phyloP scores from a whole-genome alignment of 2,329 filamentous ascomycete species.

The Chrysoporthe austroafricana region DNA sequence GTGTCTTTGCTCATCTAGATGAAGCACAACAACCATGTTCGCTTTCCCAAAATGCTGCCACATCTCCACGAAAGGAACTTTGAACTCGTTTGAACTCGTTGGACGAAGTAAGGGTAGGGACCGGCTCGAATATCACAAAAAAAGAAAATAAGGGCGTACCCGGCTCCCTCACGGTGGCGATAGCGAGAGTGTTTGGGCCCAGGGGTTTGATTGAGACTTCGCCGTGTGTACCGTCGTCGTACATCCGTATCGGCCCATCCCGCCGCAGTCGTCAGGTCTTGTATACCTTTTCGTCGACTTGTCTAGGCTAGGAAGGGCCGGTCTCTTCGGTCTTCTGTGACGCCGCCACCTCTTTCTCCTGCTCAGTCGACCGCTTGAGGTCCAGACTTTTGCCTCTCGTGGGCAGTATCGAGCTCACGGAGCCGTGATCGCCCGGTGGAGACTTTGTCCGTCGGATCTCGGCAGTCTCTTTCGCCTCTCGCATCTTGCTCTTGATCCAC shows the following conservation, averaged over 20 bases:
- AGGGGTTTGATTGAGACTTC: conserved; percentile 16
- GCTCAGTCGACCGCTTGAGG: conserved; percentile 44
- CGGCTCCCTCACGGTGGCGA: not conserved
- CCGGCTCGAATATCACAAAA: conserved; percentile 25
- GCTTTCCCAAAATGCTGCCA: not conserved
- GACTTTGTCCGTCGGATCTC: conserved; percentile 62
- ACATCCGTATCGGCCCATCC: conserved; percentile 20
- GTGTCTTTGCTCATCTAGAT: conserved; percentile 16
- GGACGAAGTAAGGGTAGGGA: not conserved
- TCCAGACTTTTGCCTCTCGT: conserved; percentile 54
- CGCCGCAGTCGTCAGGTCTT: not conserved
- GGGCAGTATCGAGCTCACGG: conserved; percentile 39
- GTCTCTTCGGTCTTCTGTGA: conserved; percentile 20
- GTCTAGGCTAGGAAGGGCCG: not conserved
- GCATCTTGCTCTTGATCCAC: conserved; percentile 65
- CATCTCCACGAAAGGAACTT: conserved; percentile 10
- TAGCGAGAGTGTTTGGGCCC: conserved; percentile 7
- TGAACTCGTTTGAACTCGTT: not conserved
- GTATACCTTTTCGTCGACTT: conserved; percentile 4
- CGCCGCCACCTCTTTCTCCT: conserved; percentile 33
- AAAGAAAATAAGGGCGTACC: conserved; percentile 10
- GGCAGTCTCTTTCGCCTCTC: conserved; percentile 60
- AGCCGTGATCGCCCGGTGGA: conserved; percentile 47
- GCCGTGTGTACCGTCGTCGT: conserved; percentile 19
- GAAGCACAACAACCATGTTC: conserved; percentile 8